phyloP scores from a whole-genome alignment of 2,329 filamentous ascomycete species.

The Pseudogymnoascus sp. region DNA sequence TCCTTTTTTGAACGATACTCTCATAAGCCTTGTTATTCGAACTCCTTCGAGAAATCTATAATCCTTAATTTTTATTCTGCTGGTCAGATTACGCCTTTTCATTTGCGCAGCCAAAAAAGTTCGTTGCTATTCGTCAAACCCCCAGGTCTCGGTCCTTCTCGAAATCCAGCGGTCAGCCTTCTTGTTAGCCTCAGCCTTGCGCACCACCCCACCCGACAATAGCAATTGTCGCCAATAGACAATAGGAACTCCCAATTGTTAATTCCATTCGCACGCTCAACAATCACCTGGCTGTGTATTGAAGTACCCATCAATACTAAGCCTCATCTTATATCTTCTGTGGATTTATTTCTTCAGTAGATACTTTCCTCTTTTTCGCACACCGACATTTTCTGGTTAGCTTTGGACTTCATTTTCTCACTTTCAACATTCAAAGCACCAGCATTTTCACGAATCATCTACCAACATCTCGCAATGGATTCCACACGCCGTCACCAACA shows the following conservation, averaged over 20 bases:
- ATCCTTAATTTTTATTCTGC: conserved; percentile 6
- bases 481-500: not conserved
- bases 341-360: conserved; percentile 7
- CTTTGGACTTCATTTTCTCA: conserved; percentile 8
- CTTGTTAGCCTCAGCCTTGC: conserved; percentile 2
- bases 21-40: conserved; percentile 4
- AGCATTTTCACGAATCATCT: not conserved
- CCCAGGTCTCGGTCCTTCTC: conserved; percentile 1
- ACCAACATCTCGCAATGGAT: not conserved
- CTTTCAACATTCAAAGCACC: conserved; percentile 1
- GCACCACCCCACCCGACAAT: not conserved
- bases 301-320: conserved; percentile 6
- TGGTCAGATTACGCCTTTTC: conserved; percentile 6
- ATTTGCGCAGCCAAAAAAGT: conserved; percentile 3
- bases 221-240: conserved; percentile 5
- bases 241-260: conserved; percentile 5
- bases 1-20: conserved; percentile 4
- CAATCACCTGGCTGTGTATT: conserved; percentile 4
- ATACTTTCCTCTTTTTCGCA: not conserved
- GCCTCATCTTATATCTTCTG: conserved; percentile 8
- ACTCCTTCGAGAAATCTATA: not conserved
- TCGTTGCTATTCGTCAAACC: conserved; percentile 3
- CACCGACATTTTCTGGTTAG: conserved; percentile 1
- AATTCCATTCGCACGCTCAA: conserved; percentile 2
- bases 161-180: conserved; percentile 3